Conservation (phyloP, 108 stramenopile species). For the Nitzschia palea region DNA sequence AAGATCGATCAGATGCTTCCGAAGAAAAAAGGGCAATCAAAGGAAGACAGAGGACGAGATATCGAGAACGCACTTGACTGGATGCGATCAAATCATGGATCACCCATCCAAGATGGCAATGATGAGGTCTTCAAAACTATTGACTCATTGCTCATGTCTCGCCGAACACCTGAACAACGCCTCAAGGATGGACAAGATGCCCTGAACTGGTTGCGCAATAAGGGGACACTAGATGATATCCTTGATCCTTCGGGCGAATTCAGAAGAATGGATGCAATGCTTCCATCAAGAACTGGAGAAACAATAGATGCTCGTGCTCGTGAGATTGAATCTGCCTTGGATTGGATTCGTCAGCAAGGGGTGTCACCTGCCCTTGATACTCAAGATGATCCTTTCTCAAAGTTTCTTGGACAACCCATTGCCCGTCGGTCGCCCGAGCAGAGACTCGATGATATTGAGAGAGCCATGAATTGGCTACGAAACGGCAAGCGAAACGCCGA, state of each 20-base stretch:
- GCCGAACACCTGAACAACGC: conserved; percentile 29
- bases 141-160: not conserved
- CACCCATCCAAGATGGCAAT: not conserved
- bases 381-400: not conserved
- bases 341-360: conserved; percentile 27
- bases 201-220: conserved; percentile 36
- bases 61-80: conserved; percentile 37
- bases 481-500: conserved; percentile 14
- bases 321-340: conserved; percentile 28
- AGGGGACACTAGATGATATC: conserved; percentile 1
- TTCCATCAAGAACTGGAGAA: conserved; percentile 19
- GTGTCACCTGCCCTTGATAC: conserved; percentile 5
- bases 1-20: conserved; percentile 19
- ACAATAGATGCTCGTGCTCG: conserved; percentile 24
- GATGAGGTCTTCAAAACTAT: conserved; percentile 1
- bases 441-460: conserved; percentile 9
- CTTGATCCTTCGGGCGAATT: conserved; percentile 24
- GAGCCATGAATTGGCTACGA: conserved; percentile 20
- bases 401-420: conserved; percentile 6
- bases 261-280: conserved; percentile 25
- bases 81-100: conserved; percentile 3
- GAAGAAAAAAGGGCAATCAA: conserved; percentile 12
- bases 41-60: conserved; percentile 23
- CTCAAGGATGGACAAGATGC: conserved; percentile 25
- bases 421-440: conserved; percentile 20